Conservation (phyloP, 306 rosid species). For the Citrullus mucosospermus region DNA sequence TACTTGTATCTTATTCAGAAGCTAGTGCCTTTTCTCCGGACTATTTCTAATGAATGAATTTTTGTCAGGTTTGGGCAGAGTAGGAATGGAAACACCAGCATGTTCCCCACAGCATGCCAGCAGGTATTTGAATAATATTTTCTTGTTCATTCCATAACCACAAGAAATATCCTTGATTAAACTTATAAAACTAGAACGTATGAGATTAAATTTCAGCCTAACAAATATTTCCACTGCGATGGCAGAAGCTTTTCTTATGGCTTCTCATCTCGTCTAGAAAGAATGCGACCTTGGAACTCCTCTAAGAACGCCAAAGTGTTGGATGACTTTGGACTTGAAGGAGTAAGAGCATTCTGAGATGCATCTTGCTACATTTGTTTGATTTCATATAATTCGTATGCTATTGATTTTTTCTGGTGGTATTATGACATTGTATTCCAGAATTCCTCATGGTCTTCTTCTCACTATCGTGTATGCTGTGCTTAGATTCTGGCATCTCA, state of each 20-base stretch:
- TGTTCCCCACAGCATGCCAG: constrained; percentile 58
- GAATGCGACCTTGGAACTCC: constrained; percentile 21
- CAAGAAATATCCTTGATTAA: not conserved
- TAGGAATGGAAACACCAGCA: constrained; percentile 65
- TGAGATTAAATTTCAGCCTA: not conserved
- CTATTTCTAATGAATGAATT: not conserved
- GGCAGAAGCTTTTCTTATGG: constrained; percentile 23
- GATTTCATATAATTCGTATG: not conserved
- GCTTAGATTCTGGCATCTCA: not conserved
- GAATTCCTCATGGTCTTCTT: not conserved
- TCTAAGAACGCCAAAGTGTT: constrained; percentile 25
- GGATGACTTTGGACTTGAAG: constrained; percentile 53
- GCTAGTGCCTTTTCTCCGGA: not conserved
- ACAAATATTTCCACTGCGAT: constrained; percentile 1
- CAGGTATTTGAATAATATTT: constrained; percentile 25
- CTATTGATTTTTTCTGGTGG: not conserved
- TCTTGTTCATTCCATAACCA: not conserved
- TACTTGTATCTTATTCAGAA: not conserved
- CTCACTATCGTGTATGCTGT: not conserved
- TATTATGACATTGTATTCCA: not conserved
- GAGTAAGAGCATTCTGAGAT: constrained; percentile 29
- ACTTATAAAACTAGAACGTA: not conserved
- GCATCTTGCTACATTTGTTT: constrained; percentile 5
- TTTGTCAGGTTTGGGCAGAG: constrained; percentile 69
- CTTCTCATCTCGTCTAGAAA: constrained; percentile 30